These are phyloP conservation scores for Mycena vitilis DNA, from an alignment of 768 basidiomycete genomes.

Conservation along the genomic window DNA sequence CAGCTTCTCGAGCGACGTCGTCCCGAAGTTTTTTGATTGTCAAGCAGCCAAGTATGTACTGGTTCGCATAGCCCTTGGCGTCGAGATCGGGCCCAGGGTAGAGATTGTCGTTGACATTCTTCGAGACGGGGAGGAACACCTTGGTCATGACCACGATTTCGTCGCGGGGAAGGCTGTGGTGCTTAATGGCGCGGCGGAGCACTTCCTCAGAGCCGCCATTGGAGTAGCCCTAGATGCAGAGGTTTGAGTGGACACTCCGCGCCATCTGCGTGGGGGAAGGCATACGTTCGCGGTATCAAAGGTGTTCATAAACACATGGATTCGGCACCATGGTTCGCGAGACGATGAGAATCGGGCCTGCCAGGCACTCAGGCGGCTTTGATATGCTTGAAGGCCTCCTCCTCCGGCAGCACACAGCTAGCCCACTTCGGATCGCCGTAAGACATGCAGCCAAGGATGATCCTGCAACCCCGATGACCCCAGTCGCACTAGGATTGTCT, in stretches of 20 bases:
- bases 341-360: not conserved
- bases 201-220: not conserved
- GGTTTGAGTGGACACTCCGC: too few species aligned
- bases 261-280: too few species aligned
- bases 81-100: not conserved
- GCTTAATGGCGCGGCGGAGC: slow-evolving; percentile 1
- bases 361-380: slow-evolving; percentile 40
- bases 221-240: not conserved
- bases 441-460: slow-evolving; percentile 43
- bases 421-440: slow-evolving; percentile 47
- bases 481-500: slow-evolving; percentile 53
- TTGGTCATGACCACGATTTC: slow-evolving; percentile 5
- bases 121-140: not conserved
- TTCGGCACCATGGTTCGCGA: too few species aligned
- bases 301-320: slow-evolving; percentile 1
- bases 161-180: not conserved
- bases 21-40: slow-evolving; percentile 43
- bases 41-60: not conserved
- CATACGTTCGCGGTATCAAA: slow-evolving; percentile 22
- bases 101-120: not conserved
- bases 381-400: slow-evolving; percentile 51
- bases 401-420: slow-evolving; percentile 51
- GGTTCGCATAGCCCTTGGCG: not conserved
- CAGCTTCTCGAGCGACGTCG: slow-evolving; percentile 52
- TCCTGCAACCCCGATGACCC: slow-evolving; percentile 58